Conservation (phyloP, 1,139 yeast genomes). For the Taphrina betulina region DNA sequence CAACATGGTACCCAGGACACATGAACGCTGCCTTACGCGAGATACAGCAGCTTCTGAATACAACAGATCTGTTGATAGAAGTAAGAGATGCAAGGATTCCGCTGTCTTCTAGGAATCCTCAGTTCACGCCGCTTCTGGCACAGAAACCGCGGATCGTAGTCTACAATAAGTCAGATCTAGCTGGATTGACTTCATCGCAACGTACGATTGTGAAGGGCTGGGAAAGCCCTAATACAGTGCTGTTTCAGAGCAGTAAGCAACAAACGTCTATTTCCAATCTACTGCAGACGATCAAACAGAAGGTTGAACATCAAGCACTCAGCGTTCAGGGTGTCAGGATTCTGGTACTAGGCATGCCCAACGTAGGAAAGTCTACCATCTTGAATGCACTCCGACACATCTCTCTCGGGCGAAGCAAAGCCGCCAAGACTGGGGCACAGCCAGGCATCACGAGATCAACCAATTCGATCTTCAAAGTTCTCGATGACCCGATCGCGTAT, state of each 20-base stretch:
- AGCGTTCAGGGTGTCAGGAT: constrained; percentile 72
- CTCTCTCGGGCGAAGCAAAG: constrained; percentile 56
- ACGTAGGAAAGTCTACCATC: constrained; percentile 94
- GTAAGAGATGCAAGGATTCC: constrained; percentile 84
- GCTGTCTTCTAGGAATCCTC: constrained; percentile 71
- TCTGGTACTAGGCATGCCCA: constrained; percentile 91
- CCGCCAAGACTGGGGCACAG: constrained; percentile 79
- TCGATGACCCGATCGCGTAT: constrained; percentile 60
- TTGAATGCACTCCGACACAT: constrained; percentile 69
- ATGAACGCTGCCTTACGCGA: constrained; percentile 75
- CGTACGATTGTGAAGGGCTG: constrained; percentile 10
- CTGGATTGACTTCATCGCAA: constrained; percentile 20
- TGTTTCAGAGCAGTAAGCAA: constrained; percentile 13
- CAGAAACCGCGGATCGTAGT: constrained; percentile 60
- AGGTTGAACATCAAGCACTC: constrained; percentile 1
- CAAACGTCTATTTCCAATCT: constrained; percentile 2
- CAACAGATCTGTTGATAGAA: constrained; percentile 77
- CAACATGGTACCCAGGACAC: constrained; percentile 87
- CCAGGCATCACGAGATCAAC: constrained; percentile 89
- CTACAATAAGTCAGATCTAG: constrained; percentile 65
- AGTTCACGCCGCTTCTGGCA: constrained; percentile 68
- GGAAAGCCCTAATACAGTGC: constrained; percentile 14
- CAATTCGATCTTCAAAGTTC: constrained; percentile 69
- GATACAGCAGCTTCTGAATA: constrained; percentile 71
- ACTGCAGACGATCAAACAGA: constrained; percentile 8